Conservation (phyloP, 2,329 filamentous ascomycete genomes). For the Fusarium verticillioides region DNA sequence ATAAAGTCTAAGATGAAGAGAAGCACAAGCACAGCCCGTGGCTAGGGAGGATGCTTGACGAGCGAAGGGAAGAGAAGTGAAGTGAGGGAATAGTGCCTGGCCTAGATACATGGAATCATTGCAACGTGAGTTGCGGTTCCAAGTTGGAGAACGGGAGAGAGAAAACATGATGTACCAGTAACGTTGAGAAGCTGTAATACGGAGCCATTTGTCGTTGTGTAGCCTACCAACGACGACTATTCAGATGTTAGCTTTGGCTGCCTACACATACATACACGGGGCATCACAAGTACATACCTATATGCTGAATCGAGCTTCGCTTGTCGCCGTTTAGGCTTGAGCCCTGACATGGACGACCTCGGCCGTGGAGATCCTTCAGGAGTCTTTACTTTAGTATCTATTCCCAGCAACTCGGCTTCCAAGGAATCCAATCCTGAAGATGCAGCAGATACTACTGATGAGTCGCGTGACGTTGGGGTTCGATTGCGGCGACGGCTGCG, state of each 20-base stretch:
- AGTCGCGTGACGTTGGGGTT: constrained; percentile 46
- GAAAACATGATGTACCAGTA: constrained; percentile 28
- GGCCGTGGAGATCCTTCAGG: constrained; percentile 38
- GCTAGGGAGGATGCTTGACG: background rate
- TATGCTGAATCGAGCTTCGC: constrained; percentile 53
- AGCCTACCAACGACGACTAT: constrained; percentile 52
- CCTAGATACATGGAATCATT: constrained; percentile 30
- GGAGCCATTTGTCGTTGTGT: background rate
- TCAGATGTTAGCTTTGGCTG: constrained; percentile 20
- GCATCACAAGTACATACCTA: constrained; percentile 43
- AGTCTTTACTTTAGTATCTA: constrained; percentile 47
- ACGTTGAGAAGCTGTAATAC: constrained; percentile 10
- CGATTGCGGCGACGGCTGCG: constrained; percentile 22
- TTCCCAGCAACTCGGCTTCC: constrained; percentile 53
- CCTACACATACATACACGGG: too few relatives aligned
- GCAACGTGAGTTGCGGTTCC: constrained; percentile 16
- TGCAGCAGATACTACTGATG: constrained; percentile 46
- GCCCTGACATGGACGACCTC: constrained; percentile 35
- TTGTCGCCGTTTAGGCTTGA: constrained; percentile 48
- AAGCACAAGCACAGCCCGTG: constrained; percentile 13
- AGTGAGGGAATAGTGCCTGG: constrained; percentile 34
- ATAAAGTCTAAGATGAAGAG: constrained; percentile 27
- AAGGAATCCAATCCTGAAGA: constrained; percentile 54
- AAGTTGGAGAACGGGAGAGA: constrained; percentile 14
- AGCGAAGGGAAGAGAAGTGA: constrained; percentile 4